Base-by-base conservation (phyloP, 495 filamentous ascomycete species). In the Penicillium malachiteum region DNA sequence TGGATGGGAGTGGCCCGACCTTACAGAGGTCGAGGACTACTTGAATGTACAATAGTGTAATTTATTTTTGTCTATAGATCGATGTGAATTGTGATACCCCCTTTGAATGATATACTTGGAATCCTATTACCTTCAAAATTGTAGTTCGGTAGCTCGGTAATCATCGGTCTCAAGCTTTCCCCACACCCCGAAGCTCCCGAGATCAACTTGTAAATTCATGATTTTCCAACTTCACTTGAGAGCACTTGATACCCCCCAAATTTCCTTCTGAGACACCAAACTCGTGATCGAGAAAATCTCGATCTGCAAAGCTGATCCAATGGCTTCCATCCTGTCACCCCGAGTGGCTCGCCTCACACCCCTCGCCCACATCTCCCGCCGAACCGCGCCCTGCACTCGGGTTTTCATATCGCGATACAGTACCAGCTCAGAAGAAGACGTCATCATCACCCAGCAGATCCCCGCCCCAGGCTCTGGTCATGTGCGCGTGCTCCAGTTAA, bases 401-500 rank as follows among this genome's bases (percentile, higher is more conserved):
- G 51, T 70, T 26, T 67, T 62, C 49, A 55, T 71, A 58, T 68
- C 75, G 45, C 63, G 70, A 56, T 76, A 69, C 52, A 73, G 69
- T 60, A 72, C 68, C 44, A 63, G 45, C 34, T 17, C 64, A 52
- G 68, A 73, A 31, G 64, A 71, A 34, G 64, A 87, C 7, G 71
- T 90, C 31, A 83, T 97, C 65, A 84, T 84, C 54, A 78, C 84
- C 52, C 83, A 79, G 42, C 83, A 87, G 68, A 63, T 96, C 38
- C 88, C 87, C 37, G 89, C 94, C 0, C 87, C 94, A 0, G 84
- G 88, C 60, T 82, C 83, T 5, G 94, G 94, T 54, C 86, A 86
- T 72, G 93, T 98, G 68, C 86, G 89, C 41, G 81, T 97, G 56
- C 81, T 98, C 49, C 86, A 90, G 48, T 85, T 98, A 59, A 90